phyloP scores from a whole-genome alignment of 177 flowering plant species.

The Vitis hybrid region DNA sequence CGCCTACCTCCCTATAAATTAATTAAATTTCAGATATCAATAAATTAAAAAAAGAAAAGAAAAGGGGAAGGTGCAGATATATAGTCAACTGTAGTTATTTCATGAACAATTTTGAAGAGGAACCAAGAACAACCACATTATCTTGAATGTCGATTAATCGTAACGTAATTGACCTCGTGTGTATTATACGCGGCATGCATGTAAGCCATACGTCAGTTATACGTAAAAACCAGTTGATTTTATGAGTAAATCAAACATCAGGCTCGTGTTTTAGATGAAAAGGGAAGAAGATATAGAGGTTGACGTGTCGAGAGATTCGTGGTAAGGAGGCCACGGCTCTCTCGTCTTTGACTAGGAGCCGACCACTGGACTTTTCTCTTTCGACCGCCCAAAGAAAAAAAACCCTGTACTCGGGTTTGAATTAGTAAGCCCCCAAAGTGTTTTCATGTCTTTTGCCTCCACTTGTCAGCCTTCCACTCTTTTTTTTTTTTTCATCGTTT shows the following conservation, averaged over 20 bases:
- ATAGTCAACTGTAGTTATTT: too few species aligned
- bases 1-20: too few species aligned
- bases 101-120: too few species aligned
- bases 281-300: neutral
- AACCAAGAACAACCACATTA: too few species aligned
- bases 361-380: slow-evolving; percentile 12
- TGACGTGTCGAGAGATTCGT: slow-evolving; percentile 8
- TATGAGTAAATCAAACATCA: neutral
- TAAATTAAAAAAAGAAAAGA: too few species aligned
- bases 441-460: slow-evolving; percentile 11
- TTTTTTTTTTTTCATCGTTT: neutral
- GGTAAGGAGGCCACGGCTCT: neutral
- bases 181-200: neutral
- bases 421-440: slow-evolving; percentile 24
- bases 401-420: slow-evolving; percentile 7
- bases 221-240: slow-evolving; percentile 3
- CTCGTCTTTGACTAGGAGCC: slow-evolving; percentile 18
- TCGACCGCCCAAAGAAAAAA: slow-evolving; percentile 34
- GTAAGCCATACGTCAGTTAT: slow-evolving; percentile 22
- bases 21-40: too few species aligned
- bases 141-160: too few species aligned
- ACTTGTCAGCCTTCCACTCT: neutral
- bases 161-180: too few species aligned
- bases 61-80: too few species aligned
- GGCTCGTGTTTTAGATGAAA: slow-evolving; percentile 2